phyloP scores from a whole-genome alignment of 305 asterid genomes.

The Rubia peregrina region DNA sequence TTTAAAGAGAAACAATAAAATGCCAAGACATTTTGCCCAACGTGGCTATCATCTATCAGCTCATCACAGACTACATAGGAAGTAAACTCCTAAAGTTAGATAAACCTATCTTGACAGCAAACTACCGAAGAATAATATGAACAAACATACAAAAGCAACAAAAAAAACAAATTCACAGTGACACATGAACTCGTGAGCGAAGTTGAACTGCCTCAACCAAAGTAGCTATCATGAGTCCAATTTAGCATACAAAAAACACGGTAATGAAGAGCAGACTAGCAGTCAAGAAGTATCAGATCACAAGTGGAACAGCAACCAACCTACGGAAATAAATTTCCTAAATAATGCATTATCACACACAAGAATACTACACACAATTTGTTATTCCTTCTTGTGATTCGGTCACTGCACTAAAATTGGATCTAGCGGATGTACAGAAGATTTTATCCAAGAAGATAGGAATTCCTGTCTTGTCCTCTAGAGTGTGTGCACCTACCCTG shows the following conservation, averaged over 20 bases:
- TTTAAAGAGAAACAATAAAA: not conserved
- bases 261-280: not conserved
- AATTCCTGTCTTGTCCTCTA: not conserved
- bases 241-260: not conserved
- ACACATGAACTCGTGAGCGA: not conserved
- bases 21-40: not conserved
- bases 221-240: not conserved
- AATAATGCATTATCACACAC: not conserved
- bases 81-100: not conserved
- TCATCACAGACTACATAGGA: not conserved
- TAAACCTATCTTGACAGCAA: not conserved
- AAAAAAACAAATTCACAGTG: not conserved
- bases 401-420: not conserved
- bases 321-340: not conserved
- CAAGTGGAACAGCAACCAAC: not conserved
- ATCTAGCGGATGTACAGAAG: not conserved
- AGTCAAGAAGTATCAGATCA: not conserved
- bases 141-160: not conserved
- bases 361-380: not conserved
- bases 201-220: not conserved
- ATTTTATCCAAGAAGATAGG: not conserved
- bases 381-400: not conserved
- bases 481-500: not conserved
- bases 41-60: not conserved
- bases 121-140: not conserved